Base-by-base conservation (phyloP, 768 basidiomycete species). In the Leccinum imitatum region DNA sequence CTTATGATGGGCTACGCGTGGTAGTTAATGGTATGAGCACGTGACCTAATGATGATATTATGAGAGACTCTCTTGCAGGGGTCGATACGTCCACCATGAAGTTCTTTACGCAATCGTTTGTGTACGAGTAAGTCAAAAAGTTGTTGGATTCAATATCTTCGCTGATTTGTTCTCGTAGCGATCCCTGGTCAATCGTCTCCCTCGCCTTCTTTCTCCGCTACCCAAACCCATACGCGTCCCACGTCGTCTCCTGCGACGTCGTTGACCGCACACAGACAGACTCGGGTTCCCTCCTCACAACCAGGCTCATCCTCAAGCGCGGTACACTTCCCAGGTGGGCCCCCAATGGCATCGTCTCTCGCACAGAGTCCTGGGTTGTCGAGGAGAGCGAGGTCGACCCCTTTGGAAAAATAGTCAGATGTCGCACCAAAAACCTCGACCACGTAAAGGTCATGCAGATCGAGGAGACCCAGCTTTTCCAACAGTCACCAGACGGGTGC, bases 351-450 rank as follows among this genome's bases (percentile, higher is more conserved):
- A 87, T 98, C 61, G 77, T 94, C 33, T 84, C 85, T 2, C 84
- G 93, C 65, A 87, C 92, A 35, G 95, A 97, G 74, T 89, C 90
- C 3, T 98, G 94, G 95, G 87, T 97, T 51, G 76, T 98, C 60
- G 95, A 98, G 74, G 91, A 95, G 79, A 96, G 90, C 66, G 91
- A 96, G 69, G 92, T 98, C 7, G 92, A 97, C 75, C 88, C 91
- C 4, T 78, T 86, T 57, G 90, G 87, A 33, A 86, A 87, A 75
- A 81, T 85, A 19, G 84, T 97, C 66, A 79, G 81, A 60, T 93
- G 91, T 67, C 79, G 81, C 60, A 96, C 95, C 17, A 87, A 85
- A 73, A 98, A 98, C 73, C 79, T 98, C 58, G 94, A 96, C 73
- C 91, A 95, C 75, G 88, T 93, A 69, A 96, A 95, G 77, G 84